phyloP scores from a whole-genome alignment of 805 yeast genomes.

The Torulaspora franciscae region DNA sequence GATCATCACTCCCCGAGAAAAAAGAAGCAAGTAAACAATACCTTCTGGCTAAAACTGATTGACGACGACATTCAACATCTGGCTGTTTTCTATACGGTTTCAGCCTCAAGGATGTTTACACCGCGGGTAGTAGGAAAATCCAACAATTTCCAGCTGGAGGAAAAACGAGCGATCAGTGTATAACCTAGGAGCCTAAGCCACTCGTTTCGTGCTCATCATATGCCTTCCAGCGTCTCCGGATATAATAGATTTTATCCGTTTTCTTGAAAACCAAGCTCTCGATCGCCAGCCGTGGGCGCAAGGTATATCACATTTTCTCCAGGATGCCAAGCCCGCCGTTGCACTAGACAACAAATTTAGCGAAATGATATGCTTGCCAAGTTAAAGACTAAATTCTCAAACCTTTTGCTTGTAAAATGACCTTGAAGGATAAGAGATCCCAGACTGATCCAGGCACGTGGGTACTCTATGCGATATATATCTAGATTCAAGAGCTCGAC shows the following conservation, averaged over 20 bases:
- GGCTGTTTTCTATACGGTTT: neutral
- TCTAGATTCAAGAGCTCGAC: too few relatives aligned
- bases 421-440: too few relatives aligned
- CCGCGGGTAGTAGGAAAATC: slow-evolving; percentile 7
- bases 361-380: too few relatives aligned
- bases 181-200: neutral
- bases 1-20: neutral
- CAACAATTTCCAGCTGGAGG: slow-evolving; percentile 1
- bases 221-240: neutral
- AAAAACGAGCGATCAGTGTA: neutral
- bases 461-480: too few relatives aligned
- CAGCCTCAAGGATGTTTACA: slow-evolving; percentile 1
- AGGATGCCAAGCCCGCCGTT: neutral
- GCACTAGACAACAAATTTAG: neutral
- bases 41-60: neutral
- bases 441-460: too few relatives aligned
- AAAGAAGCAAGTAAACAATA: neutral
- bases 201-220: neutral
- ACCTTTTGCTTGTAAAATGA: too few relatives aligned
- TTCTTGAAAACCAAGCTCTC: too few relatives aligned
- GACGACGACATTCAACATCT: neutral
- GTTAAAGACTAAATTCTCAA: too few relatives aligned
- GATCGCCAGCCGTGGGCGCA: neutral
- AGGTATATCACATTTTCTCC: neutral
- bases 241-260: neutral